These are phyloP conservation scores for Komagataella pastoris DNA, from an alignment of 805 yeast genomes.

Conservation along the genomic window DNA sequence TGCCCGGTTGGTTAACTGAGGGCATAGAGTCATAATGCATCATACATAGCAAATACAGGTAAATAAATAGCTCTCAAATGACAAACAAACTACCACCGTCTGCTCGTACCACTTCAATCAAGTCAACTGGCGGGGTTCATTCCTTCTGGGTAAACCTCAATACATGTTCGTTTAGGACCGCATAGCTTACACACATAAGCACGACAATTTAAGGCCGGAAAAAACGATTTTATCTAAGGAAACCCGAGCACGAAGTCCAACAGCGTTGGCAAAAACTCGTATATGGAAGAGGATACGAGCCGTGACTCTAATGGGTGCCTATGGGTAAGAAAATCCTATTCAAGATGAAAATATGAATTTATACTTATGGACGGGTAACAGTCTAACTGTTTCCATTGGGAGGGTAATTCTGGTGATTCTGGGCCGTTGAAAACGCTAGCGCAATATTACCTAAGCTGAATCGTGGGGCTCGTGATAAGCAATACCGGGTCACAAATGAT, in stretches of 20 bases:
- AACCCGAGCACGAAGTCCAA: conserved; percentile 83
- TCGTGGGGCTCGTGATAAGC: neutral
- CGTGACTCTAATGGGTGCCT: conserved; percentile 86
- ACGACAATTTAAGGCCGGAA: conserved; percentile 44
- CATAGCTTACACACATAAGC: conserved; percentile 40
- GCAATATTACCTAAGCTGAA: neutral
- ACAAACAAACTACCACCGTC: conserved; percentile 4
- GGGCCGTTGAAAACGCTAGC: neutral
- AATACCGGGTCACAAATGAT: neutral
- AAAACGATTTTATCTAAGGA: conserved; percentile 60
- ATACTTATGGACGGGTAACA: neutral
- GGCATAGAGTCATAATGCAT: conserved; percentile 2
- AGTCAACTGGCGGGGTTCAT: neutral
- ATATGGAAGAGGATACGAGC: conserved; percentile 33
- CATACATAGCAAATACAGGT: neutral
- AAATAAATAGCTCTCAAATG: neutral
- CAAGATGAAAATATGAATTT: neutral
- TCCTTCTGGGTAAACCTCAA: neutral
- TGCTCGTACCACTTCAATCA: neutral
- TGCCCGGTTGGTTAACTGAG: conserved; percentile 28
- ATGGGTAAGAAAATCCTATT: conserved; percentile 9
- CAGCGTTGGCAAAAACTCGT: conserved; percentile 25
- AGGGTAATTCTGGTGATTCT: neutral
- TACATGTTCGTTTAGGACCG: conserved; percentile 64
- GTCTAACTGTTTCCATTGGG: neutral